A percentile compares a stretch with the other conserved stretches of the same genome.
Evolutionary conservation across 805 yeast genomes (phyloP).

Genomic region (Ogataea salicorniae): DNA sequence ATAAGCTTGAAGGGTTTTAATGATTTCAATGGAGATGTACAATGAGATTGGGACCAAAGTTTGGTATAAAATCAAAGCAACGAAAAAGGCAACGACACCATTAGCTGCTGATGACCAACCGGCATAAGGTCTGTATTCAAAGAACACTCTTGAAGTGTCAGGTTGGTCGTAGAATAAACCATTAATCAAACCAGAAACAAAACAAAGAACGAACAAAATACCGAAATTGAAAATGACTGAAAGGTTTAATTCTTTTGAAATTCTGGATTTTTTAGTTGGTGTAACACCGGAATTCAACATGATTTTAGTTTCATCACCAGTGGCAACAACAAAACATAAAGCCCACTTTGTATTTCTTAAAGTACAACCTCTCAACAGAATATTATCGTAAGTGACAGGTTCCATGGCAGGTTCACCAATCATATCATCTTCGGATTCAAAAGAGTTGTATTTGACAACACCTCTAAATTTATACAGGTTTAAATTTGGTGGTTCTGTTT

Average conservation of each 20-base stretch:
- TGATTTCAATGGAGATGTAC: conserved; percentile 72
- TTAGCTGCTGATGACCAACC: conserved; percentile 51
- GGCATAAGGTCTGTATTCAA: conserved; percentile 59
- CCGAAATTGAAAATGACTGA: conserved; percentile 61
- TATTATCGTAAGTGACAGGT: conserved; percentile 55
- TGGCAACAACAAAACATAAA: conserved; percentile 67
- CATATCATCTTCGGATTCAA: conserved; percentile 27
- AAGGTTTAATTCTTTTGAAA: conserved; percentile 60
- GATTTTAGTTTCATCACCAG: conserved; percentile 72
- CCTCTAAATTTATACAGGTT: conserved; percentile 64
- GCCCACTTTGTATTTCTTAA: conserved; percentile 75
- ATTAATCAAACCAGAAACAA: conserved; percentile 63
- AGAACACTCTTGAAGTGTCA: conserved; percentile 44
- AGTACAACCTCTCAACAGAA: conserved; percentile 67
- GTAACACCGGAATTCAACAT: conserved; percentile 76
- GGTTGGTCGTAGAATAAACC: conserved; percentile 52
- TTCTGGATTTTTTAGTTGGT: conserved; percentile 65
- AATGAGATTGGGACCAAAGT: conserved; percentile 76
- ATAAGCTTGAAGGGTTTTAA: conserved; percentile 70
- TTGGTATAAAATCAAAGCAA: conserved; percentile 68
- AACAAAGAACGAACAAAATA: conserved; percentile 58
- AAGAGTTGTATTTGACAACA: conserved; percentile 47
- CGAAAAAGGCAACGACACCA: conserved; percentile 67
- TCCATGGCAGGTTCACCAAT: conserved; percentile 38
- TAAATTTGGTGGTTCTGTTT: conserved; percentile 69